Evolutionary conservation across 2,329 filamentous ascomycete genomes (phyloP), one percentile per base, ranked within the genome.

Genomic region (Diaporthe velutina): DNA sequence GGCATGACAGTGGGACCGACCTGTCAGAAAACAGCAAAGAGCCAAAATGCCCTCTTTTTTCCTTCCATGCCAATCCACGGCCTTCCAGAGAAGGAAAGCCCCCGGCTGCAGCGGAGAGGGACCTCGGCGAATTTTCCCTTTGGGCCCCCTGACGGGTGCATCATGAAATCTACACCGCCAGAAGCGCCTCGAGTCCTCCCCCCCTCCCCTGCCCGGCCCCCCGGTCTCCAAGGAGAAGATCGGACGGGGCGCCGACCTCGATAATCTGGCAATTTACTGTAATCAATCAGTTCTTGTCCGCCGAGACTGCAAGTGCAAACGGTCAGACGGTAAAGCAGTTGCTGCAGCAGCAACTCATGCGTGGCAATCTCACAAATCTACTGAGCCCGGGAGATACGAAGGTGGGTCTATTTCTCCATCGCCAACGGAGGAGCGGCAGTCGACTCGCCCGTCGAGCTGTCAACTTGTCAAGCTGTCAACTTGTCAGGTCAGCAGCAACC

Each of bases 131-230:
- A 68, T 68, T 68, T 68, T 25, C n/a, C 64, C 48, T 33, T 25
- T 33, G 60, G n/a, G 19, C 38, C 64, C 64, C 64, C 64, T 68
- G 64, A 54, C 64, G 48, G 48, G 33, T 68, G 64, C 64, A 54
- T 68, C 64, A 54, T 22, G 64, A 54, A 68, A 68, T 38, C 64
- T 68, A 54, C 64, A 68, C 64, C 64, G 64, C 64, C 64, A 54
- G 45, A 52, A 68, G 22, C 64, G 64, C 64, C 64, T 35, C 48
- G 33, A 54, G 22, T 40, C 30, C 17, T n/a, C 2, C n/a, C 64
- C 64, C 30, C 33, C 5, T 17, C 30, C 48, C 45, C 33, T 12
- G 19, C 61, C 61, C 61, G 42, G 13, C 22, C 30, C 45, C 64
- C 60, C 60, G 60, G 40, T 19, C 60, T 64, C 25, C 61, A 50